Conservation (phyloP, 116 monocot species). For the Phalaenopsis hybrid region DNA sequence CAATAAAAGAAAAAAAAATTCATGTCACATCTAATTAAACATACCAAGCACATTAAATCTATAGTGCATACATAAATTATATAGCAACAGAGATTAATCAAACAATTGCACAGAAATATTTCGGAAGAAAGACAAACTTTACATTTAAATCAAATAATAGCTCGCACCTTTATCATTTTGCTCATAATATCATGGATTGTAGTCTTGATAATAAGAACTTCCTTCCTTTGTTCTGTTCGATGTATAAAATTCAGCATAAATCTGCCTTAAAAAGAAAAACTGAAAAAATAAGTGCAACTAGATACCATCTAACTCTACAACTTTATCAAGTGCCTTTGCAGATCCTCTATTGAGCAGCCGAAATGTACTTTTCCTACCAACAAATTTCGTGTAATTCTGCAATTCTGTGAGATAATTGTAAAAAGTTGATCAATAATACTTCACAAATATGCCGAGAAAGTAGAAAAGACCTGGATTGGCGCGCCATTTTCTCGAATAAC, state of each 20-base stretch:
- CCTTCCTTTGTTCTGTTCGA: constrained; percentile 66
- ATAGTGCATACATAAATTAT: background rate
- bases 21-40: background rate
- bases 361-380: constrained; percentile 86
- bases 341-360: constrained; percentile 99
- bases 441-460: no score
- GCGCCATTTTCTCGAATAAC: no score
- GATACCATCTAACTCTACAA: constrained; percentile 89
- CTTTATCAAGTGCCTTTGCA: constrained; percentile 99
- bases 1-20: background rate
- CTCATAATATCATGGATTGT: constrained; percentile 99
- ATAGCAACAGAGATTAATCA: background rate
- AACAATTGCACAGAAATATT: background rate
- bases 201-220: constrained; percentile 84
- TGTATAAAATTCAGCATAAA: constrained; percentile 18
- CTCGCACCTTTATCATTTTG: constrained; percentile 76
- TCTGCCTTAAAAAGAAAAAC: constrained; percentile 3
- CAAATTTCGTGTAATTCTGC: constrained; percentile 86
- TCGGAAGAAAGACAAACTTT: background rate
- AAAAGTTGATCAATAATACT: no score
- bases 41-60: background rate
- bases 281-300: constrained; percentile 7
- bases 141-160: background rate
- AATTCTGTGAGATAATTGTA: constrained; percentile 8
- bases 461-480: no score